Conservation (phyloP, 179 eudicot genomes). For the Silene coronaria region DNA sequence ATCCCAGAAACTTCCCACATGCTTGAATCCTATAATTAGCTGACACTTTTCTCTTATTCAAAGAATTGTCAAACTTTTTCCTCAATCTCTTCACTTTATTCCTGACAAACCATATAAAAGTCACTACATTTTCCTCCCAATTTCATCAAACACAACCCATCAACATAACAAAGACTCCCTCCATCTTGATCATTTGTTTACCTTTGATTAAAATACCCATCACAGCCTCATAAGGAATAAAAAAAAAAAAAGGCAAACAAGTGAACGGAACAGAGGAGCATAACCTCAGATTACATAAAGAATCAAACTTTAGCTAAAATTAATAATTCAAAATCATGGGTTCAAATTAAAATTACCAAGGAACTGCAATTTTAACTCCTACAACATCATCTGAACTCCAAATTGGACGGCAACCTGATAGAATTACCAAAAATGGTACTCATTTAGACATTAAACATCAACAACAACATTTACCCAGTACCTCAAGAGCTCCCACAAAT, state of each 20-base stretch:
- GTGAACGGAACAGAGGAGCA: background rate
- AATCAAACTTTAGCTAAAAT: constrained; percentile 9
- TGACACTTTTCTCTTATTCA: constrained; percentile 30
- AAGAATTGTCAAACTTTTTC: constrained; percentile 31
- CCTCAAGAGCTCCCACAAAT: no score
- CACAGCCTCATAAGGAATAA: no score
- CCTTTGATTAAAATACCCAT: no score
- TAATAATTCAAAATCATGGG: background rate
- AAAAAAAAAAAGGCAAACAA: no score
- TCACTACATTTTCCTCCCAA: constrained; percentile 2
- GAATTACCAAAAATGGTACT: background rate
- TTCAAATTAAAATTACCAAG: constrained; percentile 33
- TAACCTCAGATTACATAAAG: background rate
- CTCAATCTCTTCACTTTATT: constrained; percentile 39
- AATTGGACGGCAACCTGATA: constrained; percentile 36
- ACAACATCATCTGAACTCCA: constrained; percentile 31
- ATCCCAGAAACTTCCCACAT: constrained; percentile 42
- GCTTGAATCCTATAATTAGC: constrained; percentile 45
- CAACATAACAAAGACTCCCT: background rate
- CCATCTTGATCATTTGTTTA: no score
- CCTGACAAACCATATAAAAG: constrained; percentile 31
- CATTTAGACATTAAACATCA: constrained; percentile 10
- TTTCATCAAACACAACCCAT: background rate
- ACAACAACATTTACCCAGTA: no score
- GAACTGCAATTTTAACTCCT: constrained; percentile 25